Conservation (phyloP, 768 basidiomycete species). For the Psilocybe tampanensis region DNA sequence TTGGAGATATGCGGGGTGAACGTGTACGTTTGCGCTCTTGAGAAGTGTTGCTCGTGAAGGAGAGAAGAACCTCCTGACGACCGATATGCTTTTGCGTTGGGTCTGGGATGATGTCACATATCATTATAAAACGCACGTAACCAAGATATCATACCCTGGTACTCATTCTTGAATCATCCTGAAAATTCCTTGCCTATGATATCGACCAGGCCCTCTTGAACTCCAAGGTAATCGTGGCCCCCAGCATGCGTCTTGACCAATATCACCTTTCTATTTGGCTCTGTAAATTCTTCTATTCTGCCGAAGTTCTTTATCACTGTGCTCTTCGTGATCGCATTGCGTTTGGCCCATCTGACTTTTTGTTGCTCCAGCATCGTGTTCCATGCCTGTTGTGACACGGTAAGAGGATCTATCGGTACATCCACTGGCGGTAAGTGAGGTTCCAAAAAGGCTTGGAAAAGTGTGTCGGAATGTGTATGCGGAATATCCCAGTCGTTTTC, state of each 20-base stretch:
- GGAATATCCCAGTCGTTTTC: conserved; percentile 82
- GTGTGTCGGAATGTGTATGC: conserved; percentile 65
- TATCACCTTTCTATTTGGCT: conserved; percentile 47
- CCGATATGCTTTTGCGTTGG: too few species aligned
- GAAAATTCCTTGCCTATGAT: conserved; percentile 46
- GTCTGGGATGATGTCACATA: too few species aligned
- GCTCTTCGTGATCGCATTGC: conserved; percentile 46
- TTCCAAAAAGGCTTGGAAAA: conserved; percentile 75
- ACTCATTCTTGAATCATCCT: too few species aligned
- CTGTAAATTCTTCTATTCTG: conserved; percentile 53
- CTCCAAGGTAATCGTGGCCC: conserved; percentile 61
- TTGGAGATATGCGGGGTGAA: conserved; percentile 2
- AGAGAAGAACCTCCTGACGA: too few species aligned
- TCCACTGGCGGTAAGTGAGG: conserved; percentile 55
- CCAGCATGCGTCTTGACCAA: conserved; percentile 66
- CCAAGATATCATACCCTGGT: too few species aligned
- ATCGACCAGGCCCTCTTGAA: conserved; percentile 77
- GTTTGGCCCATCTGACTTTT: conserved; percentile 38
- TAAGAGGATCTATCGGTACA: conserved; percentile 28
- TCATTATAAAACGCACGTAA: too few species aligned
- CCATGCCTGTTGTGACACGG: conserved; percentile 44
- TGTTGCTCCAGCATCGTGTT: conserved; percentile 39
- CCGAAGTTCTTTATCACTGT: conserved; percentile 59
- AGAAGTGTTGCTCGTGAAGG: not conserved
- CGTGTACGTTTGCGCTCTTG: conserved; percentile 3